Conservation (phyloP, 805 yeast genomes). For the Starmerella geochares region DNA sequence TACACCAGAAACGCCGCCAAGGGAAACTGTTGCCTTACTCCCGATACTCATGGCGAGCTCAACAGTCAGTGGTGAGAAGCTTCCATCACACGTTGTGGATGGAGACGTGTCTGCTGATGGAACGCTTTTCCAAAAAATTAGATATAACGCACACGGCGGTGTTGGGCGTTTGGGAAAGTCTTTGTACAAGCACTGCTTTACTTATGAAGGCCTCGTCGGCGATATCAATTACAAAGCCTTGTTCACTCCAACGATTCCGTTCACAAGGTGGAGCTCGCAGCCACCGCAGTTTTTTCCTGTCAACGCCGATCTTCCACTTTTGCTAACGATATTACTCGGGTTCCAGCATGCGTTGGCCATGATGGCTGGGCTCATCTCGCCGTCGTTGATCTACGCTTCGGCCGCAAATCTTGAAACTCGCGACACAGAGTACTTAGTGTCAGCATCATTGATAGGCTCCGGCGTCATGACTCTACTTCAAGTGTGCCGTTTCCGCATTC, state of each 20-base stretch:
- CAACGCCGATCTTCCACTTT: conserved; percentile 68
- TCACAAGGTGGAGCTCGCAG: conserved; percentile 44
- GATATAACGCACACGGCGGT: background rate
- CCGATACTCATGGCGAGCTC: background rate
- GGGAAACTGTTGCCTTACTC: too few species aligned
- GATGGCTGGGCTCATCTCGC: conserved; percentile 84
- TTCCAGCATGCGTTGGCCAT: conserved; percentile 80
- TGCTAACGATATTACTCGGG: conserved; percentile 67
- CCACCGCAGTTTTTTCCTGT: conserved; percentile 66
- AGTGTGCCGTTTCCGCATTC: conserved; percentile 70
- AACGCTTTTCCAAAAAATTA: conserved; percentile 9
- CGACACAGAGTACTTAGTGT: conserved; percentile 52
- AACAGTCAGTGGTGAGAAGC: background rate
- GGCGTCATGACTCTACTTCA: conserved; percentile 64
- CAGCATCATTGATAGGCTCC: conserved; percentile 60
- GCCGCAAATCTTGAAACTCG: conserved; percentile 48
- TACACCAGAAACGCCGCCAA: too few species aligned
- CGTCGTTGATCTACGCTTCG: conserved; percentile 63
- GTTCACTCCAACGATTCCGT: conserved; percentile 74
- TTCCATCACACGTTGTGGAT: background rate
- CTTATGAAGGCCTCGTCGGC: conserved; percentile 75
- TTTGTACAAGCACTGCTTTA: conserved; percentile 38
- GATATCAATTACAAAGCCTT: conserved; percentile 73
- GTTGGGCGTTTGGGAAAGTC: background rate
- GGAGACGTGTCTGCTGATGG: background rate